Evolutionary conservation across 2,329 filamentous ascomycete genomes (phyloP).

Genomic region (Cladosporium sp.): DNA sequence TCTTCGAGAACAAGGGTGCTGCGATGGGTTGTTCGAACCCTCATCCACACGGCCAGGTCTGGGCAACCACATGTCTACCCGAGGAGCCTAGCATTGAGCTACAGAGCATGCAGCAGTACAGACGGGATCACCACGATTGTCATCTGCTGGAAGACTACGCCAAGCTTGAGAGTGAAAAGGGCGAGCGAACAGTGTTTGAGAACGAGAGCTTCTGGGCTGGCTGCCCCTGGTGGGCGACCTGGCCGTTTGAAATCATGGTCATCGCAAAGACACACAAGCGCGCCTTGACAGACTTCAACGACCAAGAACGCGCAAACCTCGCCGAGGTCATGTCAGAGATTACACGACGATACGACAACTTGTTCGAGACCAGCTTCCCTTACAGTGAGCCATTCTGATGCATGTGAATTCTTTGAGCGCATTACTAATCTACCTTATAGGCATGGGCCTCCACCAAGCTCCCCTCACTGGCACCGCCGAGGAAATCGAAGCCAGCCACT

Average conservation of each 20-base stretch:
- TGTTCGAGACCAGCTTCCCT: slow-evolving; percentile 95
- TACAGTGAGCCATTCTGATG: slow-evolving; percentile 63
- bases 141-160: slow-evolving; percentile 88
- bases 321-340: slow-evolving; percentile 86
- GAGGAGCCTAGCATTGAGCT: slow-evolving; percentile 86
- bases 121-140: slow-evolving; percentile 66
- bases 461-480: slow-evolving; percentile 78
- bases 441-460: slow-evolving; percentile 94
- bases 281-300: slow-evolving; percentile 76
- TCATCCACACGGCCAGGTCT: slow-evolving; percentile 94
- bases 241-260: slow-evolving; percentile 95
- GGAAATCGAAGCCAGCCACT: slow-evolving; percentile 82
- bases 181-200: slow-evolving; percentile 83
- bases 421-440: slow-evolving; percentile 42
- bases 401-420: background rate
- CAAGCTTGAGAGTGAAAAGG: slow-evolving; percentile 74
- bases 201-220: slow-evolving; percentile 83
- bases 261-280: slow-evolving; percentile 81
- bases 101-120: slow-evolving; percentile 75
- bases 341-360: slow-evolving; percentile 88
- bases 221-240: slow-evolving; percentile 96
- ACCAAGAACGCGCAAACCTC: slow-evolving; percentile 68
- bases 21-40: slow-evolving; percentile 99
- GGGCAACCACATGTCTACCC: slow-evolving; percentile 87
- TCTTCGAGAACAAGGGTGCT: slow-evolving; percentile 97